Evolutionary conservation across 2,329 filamentous ascomycete genomes (phyloP).

Genomic region (Trichoderma asperellum): DNA sequence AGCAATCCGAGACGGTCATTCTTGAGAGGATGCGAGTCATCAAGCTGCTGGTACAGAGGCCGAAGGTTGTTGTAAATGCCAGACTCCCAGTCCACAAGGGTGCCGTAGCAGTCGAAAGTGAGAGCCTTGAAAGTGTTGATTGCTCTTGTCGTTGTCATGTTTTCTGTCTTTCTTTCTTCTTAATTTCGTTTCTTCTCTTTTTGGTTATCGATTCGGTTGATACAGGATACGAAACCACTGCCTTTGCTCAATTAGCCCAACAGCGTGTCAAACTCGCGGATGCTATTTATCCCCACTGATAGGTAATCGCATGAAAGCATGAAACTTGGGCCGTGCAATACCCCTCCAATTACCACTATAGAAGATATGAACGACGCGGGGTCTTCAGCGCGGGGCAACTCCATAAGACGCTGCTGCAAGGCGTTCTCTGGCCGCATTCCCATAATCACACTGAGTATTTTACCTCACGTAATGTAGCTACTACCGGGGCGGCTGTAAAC

Average conservation of each 20-base stretch:
- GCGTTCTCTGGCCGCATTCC: not conserved
- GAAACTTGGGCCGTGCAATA: not conserved
- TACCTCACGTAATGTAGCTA: not conserved
- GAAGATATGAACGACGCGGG: not conserved
- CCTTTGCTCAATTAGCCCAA: not conserved
- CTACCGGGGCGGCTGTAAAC: not conserved
- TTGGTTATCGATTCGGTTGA: not conserved
- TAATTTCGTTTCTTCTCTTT: not conserved
- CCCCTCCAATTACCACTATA: not conserved
- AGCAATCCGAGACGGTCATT: conserved; percentile 47
- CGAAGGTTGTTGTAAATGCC: conserved; percentile 61
- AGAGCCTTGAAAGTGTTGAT: conserved; percentile 49
- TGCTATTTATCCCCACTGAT: not conserved
- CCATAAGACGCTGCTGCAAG: not conserved
- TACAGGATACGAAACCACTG: not conserved
- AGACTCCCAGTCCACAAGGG: conserved; percentile 77
- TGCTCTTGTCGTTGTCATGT: conserved; percentile 30
- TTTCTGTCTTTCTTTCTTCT: not conserved
- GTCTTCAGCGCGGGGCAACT: conserved; percentile 1
- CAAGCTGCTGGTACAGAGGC: conserved; percentile 51
- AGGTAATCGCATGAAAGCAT: not conserved
- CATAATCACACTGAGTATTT: not conserved
- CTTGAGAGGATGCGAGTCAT: conserved; percentile 43
- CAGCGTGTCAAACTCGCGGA: not conserved
- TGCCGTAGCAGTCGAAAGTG: conserved; percentile 80